Evolutionary conservation across 2,329 filamentous ascomycete species (phyloP).

Genomic region (Lachnellula suecica): DNA sequence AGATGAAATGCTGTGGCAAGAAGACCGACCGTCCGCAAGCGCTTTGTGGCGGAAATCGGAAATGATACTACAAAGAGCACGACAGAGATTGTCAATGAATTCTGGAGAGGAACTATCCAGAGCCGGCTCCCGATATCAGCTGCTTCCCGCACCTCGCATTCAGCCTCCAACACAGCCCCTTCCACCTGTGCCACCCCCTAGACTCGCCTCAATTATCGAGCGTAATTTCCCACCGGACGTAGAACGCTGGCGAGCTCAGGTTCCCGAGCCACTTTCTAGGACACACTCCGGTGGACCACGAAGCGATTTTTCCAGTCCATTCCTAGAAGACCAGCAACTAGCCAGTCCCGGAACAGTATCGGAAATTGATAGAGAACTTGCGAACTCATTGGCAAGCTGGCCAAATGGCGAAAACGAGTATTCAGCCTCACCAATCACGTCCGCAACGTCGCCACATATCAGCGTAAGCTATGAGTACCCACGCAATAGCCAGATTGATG

Average conservation of each 20-base stretch:
- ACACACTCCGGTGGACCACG: constrained; percentile 2
- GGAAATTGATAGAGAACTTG: constrained; percentile 10
- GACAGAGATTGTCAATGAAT: constrained; percentile 13
- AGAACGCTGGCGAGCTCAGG: constrained; percentile 22
- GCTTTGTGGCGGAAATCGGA: constrained; percentile 21
- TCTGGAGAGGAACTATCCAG: constrained; percentile 11
- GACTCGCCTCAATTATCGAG: constrained; percentile 19
- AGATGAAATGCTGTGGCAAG: constrained; percentile 27
- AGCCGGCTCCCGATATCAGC: constrained; percentile 10
- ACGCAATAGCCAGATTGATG: constrained; percentile 16
- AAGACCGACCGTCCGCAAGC: constrained; percentile 23
- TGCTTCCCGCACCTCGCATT: constrained; percentile 13
- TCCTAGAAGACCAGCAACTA: background rate
- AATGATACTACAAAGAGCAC: constrained; percentile 17
- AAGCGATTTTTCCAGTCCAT: constrained; percentile 3
- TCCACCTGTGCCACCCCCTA: constrained; percentile 18
- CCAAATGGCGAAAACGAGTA: constrained; percentile 6
- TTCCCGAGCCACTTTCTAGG: background rate
- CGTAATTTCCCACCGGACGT: constrained; percentile 12
- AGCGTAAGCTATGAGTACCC: constrained; percentile 12
- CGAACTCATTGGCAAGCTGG: constrained; percentile 13
- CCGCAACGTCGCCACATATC: constrained; percentile 13
- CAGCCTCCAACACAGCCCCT: constrained; percentile 16
- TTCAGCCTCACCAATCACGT: constrained; percentile 6
- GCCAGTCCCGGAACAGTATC: constrained; percentile 8